These are phyloP conservation scores for Monosporascus sp. DNA, from an alignment of 2,329 filamentous ascomycete genomes.

Conservation along the genomic window DNA sequence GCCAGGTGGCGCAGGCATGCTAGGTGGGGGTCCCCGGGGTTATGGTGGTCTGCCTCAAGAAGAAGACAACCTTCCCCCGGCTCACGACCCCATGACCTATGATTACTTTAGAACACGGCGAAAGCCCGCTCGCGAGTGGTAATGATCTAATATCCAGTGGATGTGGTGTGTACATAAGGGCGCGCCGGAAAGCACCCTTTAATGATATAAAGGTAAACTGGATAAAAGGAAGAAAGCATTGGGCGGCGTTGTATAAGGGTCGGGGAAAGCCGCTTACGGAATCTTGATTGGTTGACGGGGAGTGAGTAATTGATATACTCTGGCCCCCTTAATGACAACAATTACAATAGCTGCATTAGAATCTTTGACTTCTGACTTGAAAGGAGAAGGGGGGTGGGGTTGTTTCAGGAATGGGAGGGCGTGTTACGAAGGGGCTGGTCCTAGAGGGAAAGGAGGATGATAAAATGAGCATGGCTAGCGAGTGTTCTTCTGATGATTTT, in stretches of 20 bases:
- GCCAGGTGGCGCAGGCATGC: conserved; percentile 35
- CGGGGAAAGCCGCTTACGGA: too few relatives aligned
- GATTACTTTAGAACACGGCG: conserved; percentile 46
- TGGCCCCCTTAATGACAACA: too few relatives aligned
- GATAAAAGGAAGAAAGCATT: background rate
- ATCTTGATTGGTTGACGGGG: too few relatives aligned
- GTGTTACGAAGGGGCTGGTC: too few relatives aligned
- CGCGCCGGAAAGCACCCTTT: background rate
- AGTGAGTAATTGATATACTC: too few relatives aligned
- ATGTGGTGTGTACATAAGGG: background rate
- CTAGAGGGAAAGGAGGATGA: too few relatives aligned
- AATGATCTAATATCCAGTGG: background rate
- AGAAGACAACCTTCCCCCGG: conserved; percentile 27
- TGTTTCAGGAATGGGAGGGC: too few relatives aligned
- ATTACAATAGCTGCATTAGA: too few relatives aligned
- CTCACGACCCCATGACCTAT: conserved; percentile 44
- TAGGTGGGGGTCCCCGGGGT: conserved; percentile 53
- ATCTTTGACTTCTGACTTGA: too few relatives aligned
- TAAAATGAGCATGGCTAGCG: too few relatives aligned
- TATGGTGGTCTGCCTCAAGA: conserved; percentile 58
- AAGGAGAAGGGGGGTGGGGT: too few relatives aligned
- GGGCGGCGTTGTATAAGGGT: background rate
- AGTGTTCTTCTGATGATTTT: too few relatives aligned
- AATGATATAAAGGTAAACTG: background rate
- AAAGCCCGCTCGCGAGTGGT: background rate